These are phyloP conservation scores for Malbranchea cinnamomea DNA, from an alignment of 2,329 filamentous ascomycete species.

Conservation along the genomic window DNA sequence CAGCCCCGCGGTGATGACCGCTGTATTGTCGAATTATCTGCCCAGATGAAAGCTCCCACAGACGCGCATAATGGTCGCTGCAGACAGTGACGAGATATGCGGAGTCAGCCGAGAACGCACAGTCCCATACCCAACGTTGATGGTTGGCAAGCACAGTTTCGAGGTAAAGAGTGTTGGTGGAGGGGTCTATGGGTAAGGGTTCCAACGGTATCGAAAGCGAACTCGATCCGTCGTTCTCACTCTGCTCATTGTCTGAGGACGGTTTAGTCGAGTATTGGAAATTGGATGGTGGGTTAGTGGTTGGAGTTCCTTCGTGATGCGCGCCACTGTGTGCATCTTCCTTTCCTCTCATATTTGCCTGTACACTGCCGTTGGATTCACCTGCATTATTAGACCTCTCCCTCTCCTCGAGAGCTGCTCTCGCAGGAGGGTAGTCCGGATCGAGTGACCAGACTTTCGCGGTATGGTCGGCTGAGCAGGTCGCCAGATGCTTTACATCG, in stretches of 20 bases:
- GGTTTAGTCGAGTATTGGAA: neutral
- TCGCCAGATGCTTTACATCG: constrained; percentile 86
- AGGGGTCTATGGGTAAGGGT: constrained; percentile 26
- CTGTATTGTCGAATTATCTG: constrained; percentile 91
- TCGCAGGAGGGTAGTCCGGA: constrained; percentile 36
- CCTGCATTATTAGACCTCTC: too few relatives aligned
- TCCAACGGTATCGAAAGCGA: constrained; percentile 21
- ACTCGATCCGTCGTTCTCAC: constrained; percentile 10
- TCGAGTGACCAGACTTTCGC: constrained; percentile 95
- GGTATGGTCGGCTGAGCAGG: constrained; percentile 85
- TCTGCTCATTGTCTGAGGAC: neutral
- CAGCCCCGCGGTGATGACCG: constrained; percentile 79
- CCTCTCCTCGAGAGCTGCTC: constrained; percentile 16
- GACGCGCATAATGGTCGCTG: constrained; percentile 78
- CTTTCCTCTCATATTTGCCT: too few relatives aligned
- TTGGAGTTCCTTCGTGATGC: neutral
- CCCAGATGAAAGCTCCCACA: constrained; percentile 80
- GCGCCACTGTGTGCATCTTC: too few relatives aligned
- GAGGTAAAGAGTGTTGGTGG: constrained; percentile 49
- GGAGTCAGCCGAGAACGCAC: constrained; percentile 83
- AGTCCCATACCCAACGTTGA: constrained; percentile 96
- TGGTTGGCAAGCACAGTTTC: constrained; percentile 80
- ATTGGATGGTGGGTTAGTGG: neutral
- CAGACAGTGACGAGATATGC: constrained; percentile 89
- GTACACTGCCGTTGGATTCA: too few relatives aligned